Conservation (phyloP, 495 filamentous ascomycete species). For the Aspergillus bertholletiae region DNA sequence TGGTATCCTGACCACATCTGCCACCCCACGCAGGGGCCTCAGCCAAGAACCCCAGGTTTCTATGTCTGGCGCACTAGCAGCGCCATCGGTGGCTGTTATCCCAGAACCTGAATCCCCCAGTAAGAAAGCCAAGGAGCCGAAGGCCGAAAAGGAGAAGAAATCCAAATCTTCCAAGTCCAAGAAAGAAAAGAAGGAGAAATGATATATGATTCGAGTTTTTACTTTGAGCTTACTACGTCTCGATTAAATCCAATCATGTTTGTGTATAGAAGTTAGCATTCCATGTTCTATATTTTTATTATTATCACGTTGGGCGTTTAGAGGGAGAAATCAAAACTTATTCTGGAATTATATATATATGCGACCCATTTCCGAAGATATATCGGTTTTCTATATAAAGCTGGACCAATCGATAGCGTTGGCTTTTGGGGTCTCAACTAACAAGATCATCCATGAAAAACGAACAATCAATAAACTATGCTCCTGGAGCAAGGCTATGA, state of each 20-base stretch:
- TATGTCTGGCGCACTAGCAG: constrained; percentile 18
- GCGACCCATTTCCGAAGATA: too few relatives aligned
- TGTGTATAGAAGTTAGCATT: constrained; percentile 1
- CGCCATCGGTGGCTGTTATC: constrained; percentile 12
- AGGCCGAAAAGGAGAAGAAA: constrained; percentile 9
- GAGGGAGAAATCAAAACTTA: constrained; percentile 15
- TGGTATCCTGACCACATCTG: constrained; percentile 17
- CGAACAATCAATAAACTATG: too few relatives aligned
- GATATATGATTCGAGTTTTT: not conserved
- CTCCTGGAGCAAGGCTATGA: not conserved
- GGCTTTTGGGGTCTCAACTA: too few relatives aligned
- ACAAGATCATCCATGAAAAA: not conserved
- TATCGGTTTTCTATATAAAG: too few relatives aligned
- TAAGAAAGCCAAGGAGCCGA: constrained; percentile 19
- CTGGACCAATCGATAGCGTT: too few relatives aligned
- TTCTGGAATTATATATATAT: not conserved
- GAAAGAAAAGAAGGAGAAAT: constrained; percentile 18
- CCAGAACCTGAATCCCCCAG: constrained; percentile 12
- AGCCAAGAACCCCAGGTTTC: not conserved
- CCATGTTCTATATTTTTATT: constrained; percentile 11
- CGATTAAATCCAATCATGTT: not conserved
- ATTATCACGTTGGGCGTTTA: constrained; percentile 17
- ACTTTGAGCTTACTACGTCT: not conserved
- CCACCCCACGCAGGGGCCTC: not conserved
- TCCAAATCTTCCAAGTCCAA: constrained; percentile 8